Base-by-base conservation (phyloP, 192 early-diverging fungal species). In the Mortierella hygrophila region DNA sequence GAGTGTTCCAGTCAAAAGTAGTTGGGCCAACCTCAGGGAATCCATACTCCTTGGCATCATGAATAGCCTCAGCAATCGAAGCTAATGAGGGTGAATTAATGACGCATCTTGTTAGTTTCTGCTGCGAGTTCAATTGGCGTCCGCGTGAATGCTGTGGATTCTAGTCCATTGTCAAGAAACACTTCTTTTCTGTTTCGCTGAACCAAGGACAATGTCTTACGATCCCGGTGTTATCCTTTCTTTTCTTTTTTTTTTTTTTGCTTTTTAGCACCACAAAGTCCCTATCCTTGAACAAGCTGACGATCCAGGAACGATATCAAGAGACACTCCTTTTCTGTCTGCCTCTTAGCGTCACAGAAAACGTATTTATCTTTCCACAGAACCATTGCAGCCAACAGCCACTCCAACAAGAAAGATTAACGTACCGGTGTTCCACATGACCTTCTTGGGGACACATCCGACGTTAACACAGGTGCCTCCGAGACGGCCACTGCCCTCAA, bases 401-500 rank as follows among this genome's bases (percentile, higher is more conserved):
- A 46, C 44, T 46, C 38, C 4, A 40, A 46, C 35, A 23, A 44
- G 44, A 46, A 3, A 75, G 7, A 60, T 3, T 16, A n/a, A 71
- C 88, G 85, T 92, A 94, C 94, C 93, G 49, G 97, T 94, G 82
- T 96, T 97, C 95, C 97, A 99, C 96, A 97, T 99, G 76, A 99
- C 94, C 86, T 97, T 97, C 90, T 97, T 97, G 54, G 96, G 96
- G 49, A 97, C 96, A 76, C 96, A 97, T 76, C 97, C 97, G 46
- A 97, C 97, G 80, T 98, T 99, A 71, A 99, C 98, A 82, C 98
- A 99, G 42, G 98, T 95, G 32, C 95, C 95, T 80, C 95, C 95
- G 73, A 96, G 90, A 38, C 93, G 92, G n/a, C 92, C 92, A 72
- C 91, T 91, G 74, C 88, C 91, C 77, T 99, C 98, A 71, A 99